Percentiles rank a stretch among this genome's conserved stretches.
phyloP scores from a whole-genome alignment of 2,329 filamentous ascomycete genomes.

The Aspergillus chevalieri region DNA sequence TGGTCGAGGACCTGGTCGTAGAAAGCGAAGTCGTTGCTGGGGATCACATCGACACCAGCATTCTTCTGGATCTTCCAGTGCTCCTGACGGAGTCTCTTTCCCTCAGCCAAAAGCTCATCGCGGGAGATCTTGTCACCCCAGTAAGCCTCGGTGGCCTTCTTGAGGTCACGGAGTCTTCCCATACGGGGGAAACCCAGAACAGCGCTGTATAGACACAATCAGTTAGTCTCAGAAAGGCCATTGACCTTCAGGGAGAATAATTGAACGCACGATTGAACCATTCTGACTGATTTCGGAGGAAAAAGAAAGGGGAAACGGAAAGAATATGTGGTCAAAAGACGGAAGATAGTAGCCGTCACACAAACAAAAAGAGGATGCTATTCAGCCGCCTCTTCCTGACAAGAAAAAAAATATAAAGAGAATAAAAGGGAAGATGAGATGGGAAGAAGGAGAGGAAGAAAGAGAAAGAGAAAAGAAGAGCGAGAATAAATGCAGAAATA shows the following conservation, averaged over 20 bases:
- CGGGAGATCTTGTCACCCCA: conserved; percentile 94
- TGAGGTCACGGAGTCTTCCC: conserved; percentile 96
- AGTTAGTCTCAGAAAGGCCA: conserved; percentile 3
- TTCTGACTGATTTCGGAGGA: conserved; percentile 37
- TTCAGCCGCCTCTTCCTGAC: conserved; percentile 20
- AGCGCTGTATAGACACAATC: conserved; percentile 40
- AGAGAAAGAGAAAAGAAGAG: conserved; percentile 6
- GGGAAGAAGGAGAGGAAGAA: conserved; percentile 22
- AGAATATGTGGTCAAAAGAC: conserved; percentile 3
- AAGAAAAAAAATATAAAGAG: conserved; percentile 9
- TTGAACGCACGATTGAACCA: conserved; percentile 54
- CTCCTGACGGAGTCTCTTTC: conserved; percentile 89
- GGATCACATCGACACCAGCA: conserved; percentile 94
- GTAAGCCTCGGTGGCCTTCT: conserved; percentile 99
- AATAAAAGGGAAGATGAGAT: conserved; percentile 13
- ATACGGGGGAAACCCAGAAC: conserved; percentile 99
- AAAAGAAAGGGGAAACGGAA: conserved; percentile 6
- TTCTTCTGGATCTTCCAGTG: conserved; percentile 99
- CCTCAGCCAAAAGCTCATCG: conserved; percentile 84
- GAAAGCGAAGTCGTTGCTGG: conserved; percentile 98
- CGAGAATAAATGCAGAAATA: conserved; percentile 4
- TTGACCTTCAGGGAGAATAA: background rate
- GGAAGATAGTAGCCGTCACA: conserved; percentile 1
- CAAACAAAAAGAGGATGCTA: conserved; percentile 14
- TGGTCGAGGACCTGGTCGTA: conserved; percentile 98